These are phyloP conservation scores for Trichosporon faecale DNA, from an alignment of 1,284 basidiomycete genomes.

Conservation along the genomic window DNA sequence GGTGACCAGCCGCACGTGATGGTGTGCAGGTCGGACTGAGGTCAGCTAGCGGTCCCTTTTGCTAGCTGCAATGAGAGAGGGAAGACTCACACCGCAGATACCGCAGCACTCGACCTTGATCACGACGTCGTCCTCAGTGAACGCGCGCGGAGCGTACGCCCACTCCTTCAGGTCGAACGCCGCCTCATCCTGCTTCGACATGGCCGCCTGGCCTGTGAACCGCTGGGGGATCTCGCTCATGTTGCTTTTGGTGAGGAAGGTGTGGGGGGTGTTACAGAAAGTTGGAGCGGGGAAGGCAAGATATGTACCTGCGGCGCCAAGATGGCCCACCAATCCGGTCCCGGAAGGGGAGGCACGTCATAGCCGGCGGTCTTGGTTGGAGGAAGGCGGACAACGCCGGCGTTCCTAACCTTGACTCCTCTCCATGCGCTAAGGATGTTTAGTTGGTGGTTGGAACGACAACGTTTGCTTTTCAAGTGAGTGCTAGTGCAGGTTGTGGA, in stretches of 20 bases:
- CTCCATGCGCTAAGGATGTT: background rate
- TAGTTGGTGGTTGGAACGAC: too few species aligned
- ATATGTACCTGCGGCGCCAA: background rate
- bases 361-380: too few species aligned
- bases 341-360: background rate
- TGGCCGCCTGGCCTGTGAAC: conserved; percentile 32
- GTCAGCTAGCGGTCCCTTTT: background rate
- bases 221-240: conserved; percentile 17
- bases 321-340: background rate
- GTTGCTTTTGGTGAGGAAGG: background rate
- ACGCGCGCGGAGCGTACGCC: conserved; percentile 34
- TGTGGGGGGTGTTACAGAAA: background rate
- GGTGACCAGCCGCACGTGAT: conserved; percentile 34
- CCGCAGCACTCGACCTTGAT: conserved; percentile 29
- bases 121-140: conserved; percentile 35
- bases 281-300: background rate
- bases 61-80: background rate
- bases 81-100: conserved; percentile 25
- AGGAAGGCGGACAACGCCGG: too few species aligned
- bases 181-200: conserved; percentile 25
- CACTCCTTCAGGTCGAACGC: conserved; percentile 30
- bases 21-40: conserved; percentile 33
- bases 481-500: too few species aligned
- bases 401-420: too few species aligned
- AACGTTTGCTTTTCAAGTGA: too few species aligned